Evolutionary conservation across 1,284 basidiomycete genomes (phyloP).

Genomic region (Melampsora americana): DNA sequence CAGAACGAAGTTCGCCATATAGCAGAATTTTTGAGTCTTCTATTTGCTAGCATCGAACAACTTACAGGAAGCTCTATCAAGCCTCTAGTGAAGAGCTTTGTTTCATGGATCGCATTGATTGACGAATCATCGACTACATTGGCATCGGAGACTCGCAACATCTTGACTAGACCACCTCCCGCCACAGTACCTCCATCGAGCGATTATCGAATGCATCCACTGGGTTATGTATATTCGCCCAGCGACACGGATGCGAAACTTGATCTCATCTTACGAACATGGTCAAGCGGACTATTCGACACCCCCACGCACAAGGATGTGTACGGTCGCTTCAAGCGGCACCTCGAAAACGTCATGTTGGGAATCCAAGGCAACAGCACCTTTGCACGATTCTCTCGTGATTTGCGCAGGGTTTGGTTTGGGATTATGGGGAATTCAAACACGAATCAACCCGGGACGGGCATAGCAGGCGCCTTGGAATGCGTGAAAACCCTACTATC

Average conservation of each 20-base stretch:
- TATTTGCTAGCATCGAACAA: conserved; percentile 31
- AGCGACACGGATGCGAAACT: conserved; percentile 22
- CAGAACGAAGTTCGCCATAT: conserved; percentile 11
- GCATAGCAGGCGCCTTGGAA: conserved; percentile 35
- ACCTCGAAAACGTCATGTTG: conserved; percentile 14
- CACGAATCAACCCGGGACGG: conserved; percentile 14
- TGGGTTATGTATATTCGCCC: conserved; percentile 40
- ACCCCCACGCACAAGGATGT: conserved; percentile 14
- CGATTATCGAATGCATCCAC: conserved; percentile 29
- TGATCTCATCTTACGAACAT: conserved; percentile 13
- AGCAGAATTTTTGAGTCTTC: conserved; percentile 8
- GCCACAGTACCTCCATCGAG: neutral
- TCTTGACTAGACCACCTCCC: conserved; percentile 13
- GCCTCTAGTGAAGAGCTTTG: conserved; percentile 31
- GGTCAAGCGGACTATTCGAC: conserved; percentile 13
- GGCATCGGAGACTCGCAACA: conserved; percentile 11
- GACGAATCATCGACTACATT: conserved; percentile 32
- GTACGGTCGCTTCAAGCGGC: conserved; percentile 21
- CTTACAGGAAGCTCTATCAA: conserved; percentile 34
- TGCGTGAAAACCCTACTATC: conserved; percentile 16
- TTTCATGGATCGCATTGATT: conserved; percentile 31
- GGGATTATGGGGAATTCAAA: conserved; percentile 33
- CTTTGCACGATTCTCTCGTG: conserved; percentile 39
- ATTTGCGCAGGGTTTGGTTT: conserved; percentile 33
- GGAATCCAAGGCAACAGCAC: conserved; percentile 41